Base-by-base conservation (phyloP, 2,329 filamentous ascomycete species). In the Colletotrichum incanum region DNA sequence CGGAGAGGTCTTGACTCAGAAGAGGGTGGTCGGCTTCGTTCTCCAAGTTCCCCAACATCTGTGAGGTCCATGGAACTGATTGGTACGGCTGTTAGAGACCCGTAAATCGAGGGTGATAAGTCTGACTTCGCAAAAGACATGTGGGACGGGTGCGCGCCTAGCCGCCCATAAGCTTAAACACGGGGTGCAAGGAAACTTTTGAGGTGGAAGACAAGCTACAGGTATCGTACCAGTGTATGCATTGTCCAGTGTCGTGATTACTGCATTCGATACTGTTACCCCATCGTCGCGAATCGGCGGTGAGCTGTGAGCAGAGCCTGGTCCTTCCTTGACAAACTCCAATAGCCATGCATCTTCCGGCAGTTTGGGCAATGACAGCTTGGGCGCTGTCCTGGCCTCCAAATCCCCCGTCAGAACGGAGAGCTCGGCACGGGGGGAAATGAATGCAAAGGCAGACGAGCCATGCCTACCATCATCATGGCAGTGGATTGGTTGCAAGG, bases 91-190 rank as follows among this genome's bases (percentile, higher is more conserved):
- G 70, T 39, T 59, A n/a, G 8, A 49, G 37, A 18, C 55, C 47
- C n/a, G 31, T 62, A 41, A 50, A 31, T 50, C 34, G 39, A 50
- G 43, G 47, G 41, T 31, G 39, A 54, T 14, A 23, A 31, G 52
- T 60, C 52, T 55, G 37, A 34, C 65, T 59, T 23, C 43, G 47
- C 26, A 8, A 12, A 37, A 52, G 28, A 64, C 41, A 31, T 55
- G 45, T 59, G 65, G 70, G 54, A 70, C 66, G 65, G 69, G 59
- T 69, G 60, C 65, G 65, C 69, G 58, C 69, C 52, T 63, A 64
- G 31, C 69, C 69, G 65, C 65, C 65, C 59, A 60, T 72, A 70
- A 72, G 65, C 70, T 72, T 70, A 69, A 65, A 70, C 45, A 37
- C 59, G 34, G 47, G 34, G 52, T 64, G 65, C 65, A 70, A 70